phyloP scores from a whole-genome alignment of 2,329 filamentous ascomycete species.

The Aspergillus fumigatiaffinis region DNA sequence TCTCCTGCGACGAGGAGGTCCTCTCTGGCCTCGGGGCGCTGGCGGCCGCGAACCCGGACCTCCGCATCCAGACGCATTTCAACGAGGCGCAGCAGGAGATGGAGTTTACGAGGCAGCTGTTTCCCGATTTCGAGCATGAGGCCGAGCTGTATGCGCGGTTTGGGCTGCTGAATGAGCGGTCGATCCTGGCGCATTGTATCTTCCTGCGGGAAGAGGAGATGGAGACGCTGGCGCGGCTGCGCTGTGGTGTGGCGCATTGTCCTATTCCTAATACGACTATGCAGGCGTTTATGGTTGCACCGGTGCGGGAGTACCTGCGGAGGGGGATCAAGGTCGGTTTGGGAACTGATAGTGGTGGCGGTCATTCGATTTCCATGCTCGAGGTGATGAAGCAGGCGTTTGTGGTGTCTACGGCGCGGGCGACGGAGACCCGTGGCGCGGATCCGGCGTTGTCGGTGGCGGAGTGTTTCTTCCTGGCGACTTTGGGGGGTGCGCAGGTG shows the following conservation, averaged over 20 bases:
- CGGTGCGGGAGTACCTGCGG: conserved; percentile 54
- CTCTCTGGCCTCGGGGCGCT: conserved; percentile 55
- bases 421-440: conserved; percentile 28
- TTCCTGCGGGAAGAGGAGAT: conserved; percentile 58
- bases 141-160: conserved; percentile 57
- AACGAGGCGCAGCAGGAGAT: conserved; percentile 63
- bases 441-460: conserved; percentile 48
- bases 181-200: conserved; percentile 65
- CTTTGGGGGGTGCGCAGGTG: conserved; percentile 58
- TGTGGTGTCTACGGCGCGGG: conserved; percentile 43
- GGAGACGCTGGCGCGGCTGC: conserved; percentile 41
- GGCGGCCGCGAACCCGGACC: conserved; percentile 43
- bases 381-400: conserved; percentile 48
- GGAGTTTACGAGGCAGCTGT: conserved; percentile 51
- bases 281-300: conserved; percentile 58
- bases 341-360: conserved; percentile 62
- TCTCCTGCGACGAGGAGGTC: conserved; percentile 55
- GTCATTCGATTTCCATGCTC: conserved; percentile 57
- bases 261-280: conserved; percentile 61
- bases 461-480: conserved; percentile 59
- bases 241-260: conserved; percentile 61
- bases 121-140: conserved; percentile 55
- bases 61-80: conserved; percentile 65
- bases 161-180: conserved; percentile 51
- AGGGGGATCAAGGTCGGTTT: conserved; percentile 62